These are phyloP conservation scores for Lentinula sp. DNA, from an alignment of 768 basidiomycete species.

Conservation along the genomic window DNA sequence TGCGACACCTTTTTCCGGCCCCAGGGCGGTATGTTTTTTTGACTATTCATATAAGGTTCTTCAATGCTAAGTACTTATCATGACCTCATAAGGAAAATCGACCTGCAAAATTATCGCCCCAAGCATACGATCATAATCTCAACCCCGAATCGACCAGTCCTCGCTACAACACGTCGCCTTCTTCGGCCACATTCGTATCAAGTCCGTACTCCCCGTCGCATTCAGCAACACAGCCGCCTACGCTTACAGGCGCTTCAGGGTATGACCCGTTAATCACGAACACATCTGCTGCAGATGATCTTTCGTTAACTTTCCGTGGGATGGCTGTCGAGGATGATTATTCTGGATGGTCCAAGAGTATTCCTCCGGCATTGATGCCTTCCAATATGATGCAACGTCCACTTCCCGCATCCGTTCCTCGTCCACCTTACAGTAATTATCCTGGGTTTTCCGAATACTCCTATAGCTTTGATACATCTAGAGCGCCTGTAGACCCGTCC, in stretches of 20 bases:
- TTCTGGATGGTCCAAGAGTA: slow-evolving; percentile 29
- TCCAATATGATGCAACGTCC: slow-evolving; percentile 22
- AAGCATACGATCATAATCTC: slow-evolving; percentile 42
- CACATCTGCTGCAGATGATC: slow-evolving; percentile 42
- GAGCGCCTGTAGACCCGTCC: slow-evolving; percentile 38
- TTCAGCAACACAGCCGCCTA: not conserved
- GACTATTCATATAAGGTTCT: slow-evolving; percentile 8
- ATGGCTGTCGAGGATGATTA: slow-evolving; percentile 56
- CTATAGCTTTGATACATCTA: slow-evolving; percentile 43
- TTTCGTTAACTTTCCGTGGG: slow-evolving; percentile 53
- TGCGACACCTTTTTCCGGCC: slow-evolving; percentile 28
- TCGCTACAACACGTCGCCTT: slow-evolving; percentile 35
- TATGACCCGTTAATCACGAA: slow-evolving; percentile 11
- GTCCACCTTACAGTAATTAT: slow-evolving; percentile 43
- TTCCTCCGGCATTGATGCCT: slow-evolving; percentile 17
- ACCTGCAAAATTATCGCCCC: slow-evolving; percentile 46
- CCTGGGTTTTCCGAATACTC: slow-evolving; percentile 58
- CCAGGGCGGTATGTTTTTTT: slow-evolving; percentile 31
- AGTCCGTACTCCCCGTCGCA: slow-evolving; percentile 8
- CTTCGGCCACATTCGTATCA: slow-evolving; percentile 35
- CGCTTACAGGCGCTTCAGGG: slow-evolving; percentile 6
- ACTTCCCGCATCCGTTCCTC: slow-evolving; percentile 28
- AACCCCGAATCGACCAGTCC: slow-evolving; percentile 32
- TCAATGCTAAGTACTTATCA: not conserved
- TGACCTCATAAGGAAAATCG: slow-evolving; percentile 36